phyloP scores from a whole-genome alignment of 495 filamentous ascomycete species.

The Cryomyces antarcticus region DNA sequence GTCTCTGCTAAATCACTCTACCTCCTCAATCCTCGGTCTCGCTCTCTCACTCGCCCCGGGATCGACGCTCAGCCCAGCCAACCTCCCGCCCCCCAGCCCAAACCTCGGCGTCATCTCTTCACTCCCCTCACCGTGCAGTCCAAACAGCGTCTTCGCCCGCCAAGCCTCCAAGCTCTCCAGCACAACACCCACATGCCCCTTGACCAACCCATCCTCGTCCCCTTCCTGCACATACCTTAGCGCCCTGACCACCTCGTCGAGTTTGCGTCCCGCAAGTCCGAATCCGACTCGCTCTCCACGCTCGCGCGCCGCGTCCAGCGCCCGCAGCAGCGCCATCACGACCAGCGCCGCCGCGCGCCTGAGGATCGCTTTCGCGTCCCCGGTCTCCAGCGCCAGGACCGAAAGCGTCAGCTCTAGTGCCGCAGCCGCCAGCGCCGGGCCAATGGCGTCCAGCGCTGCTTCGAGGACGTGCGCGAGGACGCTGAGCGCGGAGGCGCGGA shows the following conservation, averaged over 20 bases:
- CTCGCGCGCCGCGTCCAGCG: conserved; percentile 37
- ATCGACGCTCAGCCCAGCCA: conserved; percentile 13
- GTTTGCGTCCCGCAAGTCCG: conserved; percentile 37
- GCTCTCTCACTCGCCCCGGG: background rate
- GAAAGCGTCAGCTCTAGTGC: conserved; percentile 46
- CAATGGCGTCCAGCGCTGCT: conserved; percentile 34
- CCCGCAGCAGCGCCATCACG: conserved; percentile 43
- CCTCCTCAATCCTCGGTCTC: conserved; percentile 31
- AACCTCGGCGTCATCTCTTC: conserved; percentile 8
- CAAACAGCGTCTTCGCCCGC: conserved; percentile 35
- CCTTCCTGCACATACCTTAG: conserved; percentile 43
- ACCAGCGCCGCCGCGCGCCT: conserved; percentile 52
- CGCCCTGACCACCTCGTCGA: conserved; percentile 40
- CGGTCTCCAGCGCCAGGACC: conserved; percentile 44
- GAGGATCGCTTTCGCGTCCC: conserved; percentile 45
- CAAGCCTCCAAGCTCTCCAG: conserved; percentile 53
- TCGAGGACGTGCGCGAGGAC: conserved; percentile 42
- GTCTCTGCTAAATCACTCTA: conserved; percentile 15
- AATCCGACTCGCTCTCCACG: conserved; percentile 32
- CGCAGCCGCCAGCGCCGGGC: conserved; percentile 28
- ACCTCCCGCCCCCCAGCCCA: conserved; percentile 8
- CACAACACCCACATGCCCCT: conserved; percentile 48
- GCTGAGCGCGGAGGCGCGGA: conserved; percentile 59
- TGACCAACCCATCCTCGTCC: conserved; percentile 55
- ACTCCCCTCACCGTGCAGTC: conserved; percentile 21